Evolutionary conservation across 352 stramenopile genomes (phyloP), one percentile per base, ranked within the genome.

Genomic region (Bremia lactucae): DNA sequence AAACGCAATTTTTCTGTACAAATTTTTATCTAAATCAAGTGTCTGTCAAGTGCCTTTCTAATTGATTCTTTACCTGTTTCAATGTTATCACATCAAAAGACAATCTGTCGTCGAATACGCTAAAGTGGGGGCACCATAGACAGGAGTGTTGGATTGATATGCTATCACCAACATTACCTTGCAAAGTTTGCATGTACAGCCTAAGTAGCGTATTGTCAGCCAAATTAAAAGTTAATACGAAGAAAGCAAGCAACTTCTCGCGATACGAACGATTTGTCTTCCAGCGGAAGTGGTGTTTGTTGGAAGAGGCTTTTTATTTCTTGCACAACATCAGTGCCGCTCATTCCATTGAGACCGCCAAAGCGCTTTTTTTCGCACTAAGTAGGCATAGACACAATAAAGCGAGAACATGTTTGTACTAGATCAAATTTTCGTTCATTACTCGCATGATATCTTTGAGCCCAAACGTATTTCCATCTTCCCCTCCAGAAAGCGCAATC

Each of bases 301-400:
- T 62, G 21, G 46, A 68, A 74, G 13, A 67, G 47, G 26, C 25
- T 34, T 13, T 46, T 46, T 25, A 62, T 68, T 6, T 59, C 59
- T 3, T 59, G 42, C 13, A 83, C 29, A 19, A 84, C 48, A 2
- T 53, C 56, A 20, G 73, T 40, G 34, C 78, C 66, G 6, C 42
- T 39, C 68, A 84, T 84, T 10, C 41, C 48, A 23, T 84, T 84
- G 10, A 57, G 55, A 26, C 85, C 72, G 11, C 75, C 75, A 16
- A 85, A 51, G 15, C 75, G 45, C 21, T 55, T 64, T 24, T 46
- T 63, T n/a, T 18, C 25, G 37, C 7, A 22, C 18, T 24, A 40
- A 9, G 23, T 3, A 20, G 40, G 15, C 22, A 23, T 6, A 24
- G 26, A 1, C 31, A 8, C 14, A 31, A 41, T 31, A 23, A 39